Evolutionary conservation across 495 filamentous ascomycete species (phyloP).

Genomic region (Podospora tetraspora): DNA sequence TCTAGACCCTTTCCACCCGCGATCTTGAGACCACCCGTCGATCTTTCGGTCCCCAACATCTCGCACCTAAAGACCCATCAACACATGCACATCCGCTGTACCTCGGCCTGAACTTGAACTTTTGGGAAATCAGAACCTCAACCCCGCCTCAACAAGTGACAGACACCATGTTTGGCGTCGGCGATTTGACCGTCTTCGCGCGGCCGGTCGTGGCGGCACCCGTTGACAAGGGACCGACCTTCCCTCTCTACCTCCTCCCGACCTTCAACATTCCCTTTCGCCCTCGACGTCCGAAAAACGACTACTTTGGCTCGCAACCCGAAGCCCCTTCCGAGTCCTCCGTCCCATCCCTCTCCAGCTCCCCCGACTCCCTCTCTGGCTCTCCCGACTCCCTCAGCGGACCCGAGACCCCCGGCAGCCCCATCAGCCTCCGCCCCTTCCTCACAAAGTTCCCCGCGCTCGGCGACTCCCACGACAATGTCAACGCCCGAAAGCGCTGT

Average conservation of each 20-base stretch:
- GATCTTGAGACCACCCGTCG: not conserved
- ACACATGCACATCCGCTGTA: not conserved
- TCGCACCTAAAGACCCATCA: not conserved
- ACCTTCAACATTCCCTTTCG: conserved; percentile 42
- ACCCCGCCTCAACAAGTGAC: not conserved
- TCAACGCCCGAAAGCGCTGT: not conserved
- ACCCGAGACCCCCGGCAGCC: conserved; percentile 19
- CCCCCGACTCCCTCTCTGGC: conserved; percentile 26
- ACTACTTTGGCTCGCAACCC: not conserved
- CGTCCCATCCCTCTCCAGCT: conserved; percentile 26
- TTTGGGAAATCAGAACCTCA: not conserved
- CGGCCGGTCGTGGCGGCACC: conserved; percentile 7
- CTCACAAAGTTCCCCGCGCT: conserved; percentile 14
- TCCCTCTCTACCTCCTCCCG: conserved; percentile 48
- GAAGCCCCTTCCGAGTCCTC: conserved; percentile 11
- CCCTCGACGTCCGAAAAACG: conserved; percentile 21
- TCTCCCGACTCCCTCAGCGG: conserved; percentile 30
- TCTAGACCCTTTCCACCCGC: not conserved
- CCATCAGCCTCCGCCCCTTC: conserved; percentile 9
- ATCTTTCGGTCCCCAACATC: not conserved
- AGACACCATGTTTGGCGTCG: conserved; percentile 23
- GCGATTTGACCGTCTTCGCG: conserved; percentile 15
- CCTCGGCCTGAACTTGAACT: not conserved
- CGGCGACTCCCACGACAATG: not conserved
- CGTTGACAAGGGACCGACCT: conserved; percentile 35